Percentiles rank a stretch among this genome's conserved stretches.
Evolutionary conservation across 78 protist genomes (phyloP).

Genomic region (Blattamonas nauphoetae): DNA sequence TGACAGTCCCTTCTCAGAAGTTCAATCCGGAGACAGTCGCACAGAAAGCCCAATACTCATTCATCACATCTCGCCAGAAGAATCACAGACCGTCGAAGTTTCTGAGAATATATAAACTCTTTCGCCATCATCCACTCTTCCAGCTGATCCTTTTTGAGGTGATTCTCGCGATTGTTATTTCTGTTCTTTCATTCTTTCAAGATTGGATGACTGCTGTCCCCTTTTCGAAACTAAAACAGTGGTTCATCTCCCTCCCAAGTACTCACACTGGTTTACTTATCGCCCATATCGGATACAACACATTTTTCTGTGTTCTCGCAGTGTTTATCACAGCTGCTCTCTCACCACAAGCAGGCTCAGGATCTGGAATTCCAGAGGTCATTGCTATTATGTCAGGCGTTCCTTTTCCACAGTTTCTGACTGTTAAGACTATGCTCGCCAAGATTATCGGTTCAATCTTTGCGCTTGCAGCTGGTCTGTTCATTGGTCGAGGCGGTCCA

Average conservation of each 20-base stretch:
- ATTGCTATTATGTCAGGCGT: not conserved
- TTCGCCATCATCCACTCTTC: not conserved
- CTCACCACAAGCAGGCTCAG: not conserved
- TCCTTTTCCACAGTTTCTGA: not conserved
- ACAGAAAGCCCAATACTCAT: too few relatives aligned
- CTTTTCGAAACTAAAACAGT: not conserved
- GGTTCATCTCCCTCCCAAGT: not conserved
- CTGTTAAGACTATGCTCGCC: not conserved
- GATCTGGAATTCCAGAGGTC: conserved; percentile 7
- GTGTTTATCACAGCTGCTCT: not conserved
- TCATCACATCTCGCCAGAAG: too few relatives aligned
- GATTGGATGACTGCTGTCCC: not conserved
- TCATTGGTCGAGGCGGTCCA: not conserved
- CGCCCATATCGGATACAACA: not conserved
- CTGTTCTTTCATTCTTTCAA: not conserved
- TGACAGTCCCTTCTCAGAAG: not conserved
- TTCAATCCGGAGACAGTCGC: not conserved
- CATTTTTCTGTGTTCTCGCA: not conserved
- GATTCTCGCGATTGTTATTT: not conserved
- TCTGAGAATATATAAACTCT: not conserved
- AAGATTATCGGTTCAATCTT: not conserved
- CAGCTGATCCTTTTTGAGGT: not conserved
- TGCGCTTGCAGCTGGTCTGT: not conserved
- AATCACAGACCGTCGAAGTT: not conserved
- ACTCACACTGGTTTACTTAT: not conserved